Evolutionary conservation across 1,139 yeast species (phyloP).

Genomic region (Scheffersomyces cryptocercus): DNA sequence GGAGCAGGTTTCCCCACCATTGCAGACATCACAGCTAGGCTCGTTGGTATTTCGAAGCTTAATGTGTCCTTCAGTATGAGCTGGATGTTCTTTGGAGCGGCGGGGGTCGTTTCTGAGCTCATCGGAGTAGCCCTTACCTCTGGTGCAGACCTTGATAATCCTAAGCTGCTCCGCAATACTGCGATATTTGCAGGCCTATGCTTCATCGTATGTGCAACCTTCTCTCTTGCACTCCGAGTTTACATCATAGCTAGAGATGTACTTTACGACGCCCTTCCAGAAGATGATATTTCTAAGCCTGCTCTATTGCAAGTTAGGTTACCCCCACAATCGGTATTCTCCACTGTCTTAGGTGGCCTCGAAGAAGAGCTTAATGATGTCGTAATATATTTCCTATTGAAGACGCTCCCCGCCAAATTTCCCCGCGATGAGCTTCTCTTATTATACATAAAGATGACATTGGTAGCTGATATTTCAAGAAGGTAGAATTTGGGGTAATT

Average conservation of each 20-base stretch:
- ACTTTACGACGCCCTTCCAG: background rate
- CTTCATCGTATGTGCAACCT: constrained; percentile 4
- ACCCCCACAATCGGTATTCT: constrained; percentile 5
- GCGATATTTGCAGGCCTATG: constrained; percentile 8
- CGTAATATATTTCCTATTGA: background rate
- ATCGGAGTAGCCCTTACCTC: constrained; percentile 5
- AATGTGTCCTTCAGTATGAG: constrained; percentile 6
- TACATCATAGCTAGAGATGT: constrained; percentile 6
- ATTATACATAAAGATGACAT: no score
- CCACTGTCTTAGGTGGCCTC: constrained; percentile 9
- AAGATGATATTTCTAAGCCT: no score
- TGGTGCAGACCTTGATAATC: background rate
- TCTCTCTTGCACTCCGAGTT: constrained; percentile 5
- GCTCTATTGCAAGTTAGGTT: constrained; percentile 2
- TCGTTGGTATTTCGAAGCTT: constrained; percentile 7
- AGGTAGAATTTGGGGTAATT: no score
- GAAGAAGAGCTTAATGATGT: constrained; percentile 5
- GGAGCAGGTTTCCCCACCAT: constrained; percentile 14
- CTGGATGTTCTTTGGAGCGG: constrained; percentile 7
- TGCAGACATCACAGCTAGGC: constrained; percentile 4
- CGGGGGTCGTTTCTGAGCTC: constrained; percentile 4
- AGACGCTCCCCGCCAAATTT: background rate
- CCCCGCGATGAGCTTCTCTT: no score
- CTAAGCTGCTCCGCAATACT: constrained; percentile 2
- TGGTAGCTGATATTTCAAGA: no score